These are phyloP conservation scores for Brassica juncea DNA, from an alignment of 345 rosid species.

Conservation along the genomic window DNA sequence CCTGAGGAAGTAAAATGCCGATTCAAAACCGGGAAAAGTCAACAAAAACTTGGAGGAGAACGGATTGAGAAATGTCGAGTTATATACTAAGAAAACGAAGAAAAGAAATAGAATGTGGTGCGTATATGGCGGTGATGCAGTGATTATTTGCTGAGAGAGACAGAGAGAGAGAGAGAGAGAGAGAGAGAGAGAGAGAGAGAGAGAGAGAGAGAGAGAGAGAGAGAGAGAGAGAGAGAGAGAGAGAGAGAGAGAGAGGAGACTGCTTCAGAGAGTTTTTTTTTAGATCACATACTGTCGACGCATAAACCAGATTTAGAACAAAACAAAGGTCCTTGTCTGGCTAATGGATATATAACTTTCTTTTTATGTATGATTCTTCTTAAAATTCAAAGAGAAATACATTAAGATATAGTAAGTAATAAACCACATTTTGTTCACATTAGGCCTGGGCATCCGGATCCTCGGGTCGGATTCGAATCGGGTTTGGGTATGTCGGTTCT, in stretches of 20 bases:
- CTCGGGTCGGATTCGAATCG: too few relatives aligned
- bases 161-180: not conserved
- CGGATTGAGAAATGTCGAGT: constrained; percentile 27
- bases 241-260: constrained; percentile 6
- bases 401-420: too few relatives aligned
- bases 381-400: too few relatives aligned
- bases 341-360: too few relatives aligned
- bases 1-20: constrained; percentile 10
- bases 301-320: constrained; percentile 16
- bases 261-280: constrained; percentile 27
- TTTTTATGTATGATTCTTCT: too few relatives aligned
- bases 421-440: too few relatives aligned
- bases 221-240: too few relatives aligned
- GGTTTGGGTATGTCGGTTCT: too few relatives aligned
- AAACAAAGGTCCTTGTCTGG: not conserved
- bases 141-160: constrained; percentile 32
- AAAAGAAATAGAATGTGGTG: not conserved
- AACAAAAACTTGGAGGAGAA: not conserved
- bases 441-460: too few relatives aligned
- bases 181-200: too few relatives aligned
- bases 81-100: not conserved
- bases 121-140: constrained; percentile 26
- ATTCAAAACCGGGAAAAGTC: constrained; percentile 5
- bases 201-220: too few relatives aligned
- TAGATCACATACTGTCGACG: not conserved